A percentile compares a stretch with the other conserved stretches of the same genome.
These are phyloP conservation scores for Ustilago bromivora DNA, from an alignment of 1,284 basidiomycete genomes.

Conservation along the genomic window DNA sequence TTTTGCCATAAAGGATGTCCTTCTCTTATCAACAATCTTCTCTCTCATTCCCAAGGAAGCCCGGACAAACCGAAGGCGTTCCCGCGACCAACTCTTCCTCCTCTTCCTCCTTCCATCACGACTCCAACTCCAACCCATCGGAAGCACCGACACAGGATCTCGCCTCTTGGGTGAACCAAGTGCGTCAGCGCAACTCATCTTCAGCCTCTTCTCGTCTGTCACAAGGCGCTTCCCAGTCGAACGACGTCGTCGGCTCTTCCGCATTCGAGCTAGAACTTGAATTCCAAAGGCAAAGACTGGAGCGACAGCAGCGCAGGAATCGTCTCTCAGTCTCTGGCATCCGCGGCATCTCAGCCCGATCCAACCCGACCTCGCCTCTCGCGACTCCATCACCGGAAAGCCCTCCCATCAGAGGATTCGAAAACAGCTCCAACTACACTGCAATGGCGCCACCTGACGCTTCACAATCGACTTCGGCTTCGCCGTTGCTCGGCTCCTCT, in stretches of 20 bases:
- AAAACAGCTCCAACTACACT: constrained; percentile 1
- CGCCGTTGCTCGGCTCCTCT: constrained; percentile 42
- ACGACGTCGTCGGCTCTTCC: constrained; percentile 15
- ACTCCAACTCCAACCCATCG: constrained; percentile 9
- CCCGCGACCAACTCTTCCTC: neutral
- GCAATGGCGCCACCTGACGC: constrained; percentile 34
- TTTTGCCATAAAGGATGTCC: constrained; percentile 19
- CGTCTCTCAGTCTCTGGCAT: constrained; percentile 43
- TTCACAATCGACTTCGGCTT: constrained; percentile 24
- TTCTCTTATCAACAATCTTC: constrained; percentile 24
- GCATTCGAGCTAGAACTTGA: constrained; percentile 43
- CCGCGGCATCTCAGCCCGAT: constrained; percentile 40
- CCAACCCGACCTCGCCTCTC: constrained; percentile 38
- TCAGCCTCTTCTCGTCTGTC: constrained; percentile 20
- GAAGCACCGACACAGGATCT: constrained; percentile 40
- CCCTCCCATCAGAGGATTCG: constrained; percentile 10
- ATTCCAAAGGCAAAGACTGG: constrained; percentile 40
- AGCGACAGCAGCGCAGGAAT: constrained; percentile 41
- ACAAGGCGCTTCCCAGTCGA: constrained; percentile 1
- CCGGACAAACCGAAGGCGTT: constrained; percentile 22
- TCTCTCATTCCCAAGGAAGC: constrained; percentile 14
- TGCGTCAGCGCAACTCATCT: constrained; percentile 44
- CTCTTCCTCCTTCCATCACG: constrained; percentile 2
- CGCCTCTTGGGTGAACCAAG: constrained; percentile 45
- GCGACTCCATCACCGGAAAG: constrained; percentile 31